These are phyloP conservation scores for Magnolia officinalis DNA, from an alignment of 164 flowering plant genomes.

Conservation along the genomic window DNA sequence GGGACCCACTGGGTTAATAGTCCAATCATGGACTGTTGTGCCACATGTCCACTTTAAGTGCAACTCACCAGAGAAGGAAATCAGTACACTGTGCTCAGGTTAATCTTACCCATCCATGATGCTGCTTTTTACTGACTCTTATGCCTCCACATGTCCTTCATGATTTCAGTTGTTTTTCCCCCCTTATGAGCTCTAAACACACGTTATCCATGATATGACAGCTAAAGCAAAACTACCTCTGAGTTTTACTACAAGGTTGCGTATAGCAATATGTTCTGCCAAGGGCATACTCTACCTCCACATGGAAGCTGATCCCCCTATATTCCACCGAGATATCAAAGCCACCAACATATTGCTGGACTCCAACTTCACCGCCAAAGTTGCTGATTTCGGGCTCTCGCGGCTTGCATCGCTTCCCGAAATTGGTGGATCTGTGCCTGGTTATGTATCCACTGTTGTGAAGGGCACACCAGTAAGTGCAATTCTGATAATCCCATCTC, in stretches of 20 bases:
- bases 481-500: neutral
- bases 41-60: too few species aligned
- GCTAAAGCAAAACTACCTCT: slow-evolving; percentile 20
- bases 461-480: slow-evolving; percentile 36
- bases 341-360: slow-evolving; percentile 43
- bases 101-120: too few species aligned
- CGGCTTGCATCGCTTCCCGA: slow-evolving; percentile 28
- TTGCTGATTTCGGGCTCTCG: slow-evolving; percentile 41
- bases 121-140: too few species aligned
- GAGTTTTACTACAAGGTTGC: slow-evolving; percentile 29
- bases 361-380: slow-evolving; percentile 33
- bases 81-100: too few species aligned
- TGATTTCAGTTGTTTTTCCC: too few species aligned
- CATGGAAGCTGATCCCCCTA: slow-evolving; percentile 38
- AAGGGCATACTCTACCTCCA: slow-evolving; percentile 43
- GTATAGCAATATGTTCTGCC: slow-evolving; percentile 34
- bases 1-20: too few species aligned
- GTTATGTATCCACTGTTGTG: slow-evolving; percentile 30
- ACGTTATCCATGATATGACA: slow-evolving; percentile 10
- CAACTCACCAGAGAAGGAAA: too few species aligned
- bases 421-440: slow-evolving; percentile 21
- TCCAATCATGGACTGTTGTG: too few species aligned
- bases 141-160: too few species aligned
- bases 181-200: too few species aligned
- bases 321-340: slow-evolving; percentile 44